Evolutionary conservation across 371 early-diverging fungal genomes (phyloP), one percentile per base, ranked within the genome.

Genomic region (Mortierella sp.): DNA sequence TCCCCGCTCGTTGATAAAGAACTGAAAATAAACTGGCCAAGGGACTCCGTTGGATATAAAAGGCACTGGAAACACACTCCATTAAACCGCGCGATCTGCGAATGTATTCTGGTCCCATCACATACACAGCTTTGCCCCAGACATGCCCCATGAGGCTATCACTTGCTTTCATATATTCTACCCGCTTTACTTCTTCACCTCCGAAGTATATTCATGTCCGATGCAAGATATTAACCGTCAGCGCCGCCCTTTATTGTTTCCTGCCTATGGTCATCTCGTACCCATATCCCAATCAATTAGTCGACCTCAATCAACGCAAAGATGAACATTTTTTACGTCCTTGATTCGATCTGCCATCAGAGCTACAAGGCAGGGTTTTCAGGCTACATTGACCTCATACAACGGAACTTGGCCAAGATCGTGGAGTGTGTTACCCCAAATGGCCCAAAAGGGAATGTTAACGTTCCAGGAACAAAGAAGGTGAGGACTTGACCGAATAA

Each of bases 321-420:
- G 27, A 79, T 91, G 72, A 91, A 91, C 81, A 83, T 93, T 13
- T 81, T 93, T n/a, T 90, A 90, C 65, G 87, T 91, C 2, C 69
- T 93, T 49, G 92, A 93, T 71, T 84, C 90, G 41, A 86, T 93
- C 34, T 87, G 89, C 50, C 82, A 83, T 9, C 82, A 84, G 31
- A 83, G 89, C 58, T 78, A 80, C 55, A 86, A 86, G 51, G 69
- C 82, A 28, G 82, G 83, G 34, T 86, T 84, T 43, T 61, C 81
- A 9, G 83, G 84, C 7, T 93, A 92, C 79, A 71, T 80, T 6
- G 88, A 89, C 1, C 82, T 90, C 41, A 81, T 92, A 27, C 83
- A 80, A 27, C 80, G 71, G 34, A 89, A 89, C 66, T 67, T 91
- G 9, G 65, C 80, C 2, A 80, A 78, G 14, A 84, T 91, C 14